A percentile compares a stretch with the other conserved stretches of the same genome.
These are phyloP conservation scores for Ogataea ganodermae DNA, from an alignment of 805 yeast genomes.

Conservation along the genomic window DNA sequence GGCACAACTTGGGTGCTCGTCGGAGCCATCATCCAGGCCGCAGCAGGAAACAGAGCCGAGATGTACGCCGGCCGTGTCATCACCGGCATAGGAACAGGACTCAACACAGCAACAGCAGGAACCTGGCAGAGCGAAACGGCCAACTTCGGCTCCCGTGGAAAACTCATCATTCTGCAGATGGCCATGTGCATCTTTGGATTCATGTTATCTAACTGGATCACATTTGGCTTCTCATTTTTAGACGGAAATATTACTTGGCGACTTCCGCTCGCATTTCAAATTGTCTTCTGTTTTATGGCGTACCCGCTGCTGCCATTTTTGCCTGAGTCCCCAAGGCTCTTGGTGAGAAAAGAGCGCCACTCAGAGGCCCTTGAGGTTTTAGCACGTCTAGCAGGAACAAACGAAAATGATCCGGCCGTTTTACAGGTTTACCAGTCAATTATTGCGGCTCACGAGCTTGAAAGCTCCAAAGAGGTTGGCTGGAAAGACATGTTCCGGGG, in stretches of 20 bases:
- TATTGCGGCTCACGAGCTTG: constrained; percentile 25
- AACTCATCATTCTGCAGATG: constrained; percentile 35
- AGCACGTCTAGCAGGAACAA: constrained; percentile 34
- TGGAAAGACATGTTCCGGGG: constrained; percentile 30
- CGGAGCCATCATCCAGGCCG: constrained; percentile 29
- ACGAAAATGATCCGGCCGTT: constrained; percentile 34
- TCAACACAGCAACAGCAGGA: constrained; percentile 39
- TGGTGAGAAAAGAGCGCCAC: constrained; percentile 38
- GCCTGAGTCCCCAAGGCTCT: constrained; percentile 49
- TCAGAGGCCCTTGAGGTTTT: constrained; percentile 47
- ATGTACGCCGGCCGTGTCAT: constrained; percentile 37
- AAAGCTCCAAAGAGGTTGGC: constrained; percentile 25
- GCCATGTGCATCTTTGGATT: constrained; percentile 32
- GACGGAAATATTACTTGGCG: constrained; percentile 33
- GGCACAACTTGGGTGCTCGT: constrained; percentile 29
- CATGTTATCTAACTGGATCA: constrained; percentile 40
- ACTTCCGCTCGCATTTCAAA: constrained; percentile 39
- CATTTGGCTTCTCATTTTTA: constrained; percentile 37
- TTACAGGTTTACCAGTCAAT: constrained; percentile 23
- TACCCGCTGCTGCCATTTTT: constrained; percentile 17
- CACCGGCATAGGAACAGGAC: constrained; percentile 40
- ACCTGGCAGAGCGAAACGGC: constrained; percentile 39
- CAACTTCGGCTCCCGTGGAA: constrained; percentile 34
- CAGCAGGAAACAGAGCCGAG: constrained; percentile 21
- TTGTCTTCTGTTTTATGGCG: constrained; percentile 18